phyloP scores from a whole-genome alignment of 2,329 filamentous ascomycete species.

The Paecilomyces formosus region DNA sequence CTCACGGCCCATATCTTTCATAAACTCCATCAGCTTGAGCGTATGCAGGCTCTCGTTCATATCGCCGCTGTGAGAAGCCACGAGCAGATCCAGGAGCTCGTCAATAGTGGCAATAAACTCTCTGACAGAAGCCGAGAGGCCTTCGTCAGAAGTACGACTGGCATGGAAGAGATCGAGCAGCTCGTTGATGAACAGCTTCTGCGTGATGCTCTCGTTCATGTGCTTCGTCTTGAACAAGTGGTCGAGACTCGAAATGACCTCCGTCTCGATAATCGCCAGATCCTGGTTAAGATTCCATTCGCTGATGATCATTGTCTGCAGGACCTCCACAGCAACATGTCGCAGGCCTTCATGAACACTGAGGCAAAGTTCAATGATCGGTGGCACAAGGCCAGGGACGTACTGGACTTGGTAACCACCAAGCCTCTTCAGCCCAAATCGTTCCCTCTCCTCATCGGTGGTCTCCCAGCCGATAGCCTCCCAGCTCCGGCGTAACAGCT shows the following conservation, averaged over 20 bases:
- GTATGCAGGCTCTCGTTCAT: slow-evolving; percentile 79
- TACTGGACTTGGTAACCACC: slow-evolving; percentile 98
- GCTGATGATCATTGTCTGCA: slow-evolving; percentile 97
- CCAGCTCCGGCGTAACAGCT: slow-evolving; percentile 78
- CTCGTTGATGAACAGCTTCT: slow-evolving; percentile 87
- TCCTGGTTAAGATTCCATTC: slow-evolving; percentile 97
- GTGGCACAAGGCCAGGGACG: slow-evolving; percentile 82
- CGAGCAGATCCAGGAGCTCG: slow-evolving; percentile 82
- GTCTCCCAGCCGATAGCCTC: slow-evolving; percentile 97
- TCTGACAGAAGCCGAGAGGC: slow-evolving; percentile 66
- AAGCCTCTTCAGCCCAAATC: slow-evolving; percentile 74
- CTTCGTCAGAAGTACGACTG: slow-evolving; percentile 61
- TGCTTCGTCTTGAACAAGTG: slow-evolving; percentile 81
- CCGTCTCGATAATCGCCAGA: slow-evolving; percentile 81
- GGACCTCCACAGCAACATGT: slow-evolving; percentile 80
- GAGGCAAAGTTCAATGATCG: slow-evolving; percentile 87
- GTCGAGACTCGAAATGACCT: slow-evolving; percentile 93
- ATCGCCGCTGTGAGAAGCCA: slow-evolving; percentile 74
- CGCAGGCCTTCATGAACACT: slow-evolving; percentile 91
- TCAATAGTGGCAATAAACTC: slow-evolving; percentile 78
- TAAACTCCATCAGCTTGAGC: slow-evolving; percentile 86
- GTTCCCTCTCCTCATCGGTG: slow-evolving; percentile 64
- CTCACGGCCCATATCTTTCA: slow-evolving; percentile 93
- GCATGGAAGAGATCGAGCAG: slow-evolving; percentile 72
- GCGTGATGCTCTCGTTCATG: slow-evolving; percentile 78